Conservation (phyloP, 2,329 filamentous ascomycete species). For the Fusarium tupiense region DNA sequence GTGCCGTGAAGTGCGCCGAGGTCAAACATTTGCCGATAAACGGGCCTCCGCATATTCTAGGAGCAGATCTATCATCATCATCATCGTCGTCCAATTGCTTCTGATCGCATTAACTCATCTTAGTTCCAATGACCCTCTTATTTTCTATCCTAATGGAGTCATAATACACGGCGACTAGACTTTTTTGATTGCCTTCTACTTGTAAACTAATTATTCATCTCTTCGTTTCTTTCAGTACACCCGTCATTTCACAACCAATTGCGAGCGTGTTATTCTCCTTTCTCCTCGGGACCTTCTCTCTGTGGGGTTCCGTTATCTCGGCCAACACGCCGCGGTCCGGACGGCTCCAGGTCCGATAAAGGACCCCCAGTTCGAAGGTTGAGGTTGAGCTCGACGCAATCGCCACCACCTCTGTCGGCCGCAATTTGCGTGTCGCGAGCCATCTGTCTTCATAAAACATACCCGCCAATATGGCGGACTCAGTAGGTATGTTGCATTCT, state of each 20-base stretch:
- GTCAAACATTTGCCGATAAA: conserved; percentile 36
- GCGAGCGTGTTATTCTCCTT: conserved; percentile 8
- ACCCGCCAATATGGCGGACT: conserved; percentile 42
- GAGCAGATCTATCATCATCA: conserved; percentile 31
- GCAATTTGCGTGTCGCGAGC: conserved; percentile 29
- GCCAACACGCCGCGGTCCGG: conserved; percentile 43
- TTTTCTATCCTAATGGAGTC: conserved; percentile 37
- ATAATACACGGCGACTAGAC: conserved; percentile 28
- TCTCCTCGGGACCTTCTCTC: conserved; percentile 17
- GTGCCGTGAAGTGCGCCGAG: conserved; percentile 31
- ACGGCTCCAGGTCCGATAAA: conserved; percentile 43
- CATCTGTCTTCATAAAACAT: conserved; percentile 11
- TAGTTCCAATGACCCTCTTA: conserved; percentile 22
- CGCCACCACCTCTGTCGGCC: conserved; percentile 25
- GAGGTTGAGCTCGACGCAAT: conserved; percentile 20
- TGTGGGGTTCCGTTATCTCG: conserved; percentile 41
- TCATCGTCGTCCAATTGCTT: conserved; percentile 25
- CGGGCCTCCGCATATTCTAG: conserved; percentile 25
- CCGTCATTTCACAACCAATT: not conserved
- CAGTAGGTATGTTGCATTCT: conserved; percentile 42
- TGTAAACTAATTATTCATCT: not conserved
- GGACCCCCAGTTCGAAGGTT: conserved; percentile 31
- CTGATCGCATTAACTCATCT: conserved; percentile 29
- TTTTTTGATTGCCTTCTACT: conserved; percentile 13
- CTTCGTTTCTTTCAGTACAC: conserved; percentile 8